phyloP scores from a whole-genome alignment of 495 filamentous ascomycete species.

The Articulospora tetracladia region DNA sequence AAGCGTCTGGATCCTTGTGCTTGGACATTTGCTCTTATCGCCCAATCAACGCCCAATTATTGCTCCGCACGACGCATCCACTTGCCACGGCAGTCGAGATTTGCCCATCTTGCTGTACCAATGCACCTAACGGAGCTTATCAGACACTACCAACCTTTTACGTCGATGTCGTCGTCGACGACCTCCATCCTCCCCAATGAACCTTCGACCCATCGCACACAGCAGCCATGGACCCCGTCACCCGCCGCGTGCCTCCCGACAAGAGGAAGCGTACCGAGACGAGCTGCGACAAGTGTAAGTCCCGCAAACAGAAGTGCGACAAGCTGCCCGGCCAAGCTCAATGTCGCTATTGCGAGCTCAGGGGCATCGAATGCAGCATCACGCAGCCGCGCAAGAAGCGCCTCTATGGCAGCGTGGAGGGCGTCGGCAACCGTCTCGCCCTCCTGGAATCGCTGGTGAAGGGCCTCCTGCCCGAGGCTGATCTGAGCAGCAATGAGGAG shows the following conservation, averaged over 20 bases:
- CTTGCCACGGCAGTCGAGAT: background rate
- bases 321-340: slow-evolving; percentile 23
- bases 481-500: slow-evolving; percentile 29
- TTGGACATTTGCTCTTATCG: background rate
- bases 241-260: slow-evolving; percentile 20
- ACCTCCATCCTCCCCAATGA: too few relatives aligned
- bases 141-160: too few relatives aligned
- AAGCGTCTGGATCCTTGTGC: background rate
- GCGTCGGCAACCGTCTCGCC: slow-evolving; percentile 28
- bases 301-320: slow-evolving; percentile 34
- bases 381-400: slow-evolving; percentile 35
- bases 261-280: slow-evolving; percentile 32
- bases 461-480: slow-evolving; percentile 35
- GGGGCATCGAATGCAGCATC: slow-evolving; percentile 30
- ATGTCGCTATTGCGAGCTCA: slow-evolving; percentile 30
- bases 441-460: slow-evolving; percentile 36
- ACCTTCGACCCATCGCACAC: too few relatives aligned
- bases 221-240: background rate
- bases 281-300: slow-evolving; percentile 31
- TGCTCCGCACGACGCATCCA: background rate
- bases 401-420: slow-evolving; percentile 34
- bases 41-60: background rate
- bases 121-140: too few relatives aligned
- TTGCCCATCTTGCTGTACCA: background rate
- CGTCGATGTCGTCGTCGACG: background rate